These are phyloP conservation scores for Heracleum sosnowskyi DNA, from an alignment of 129 eudicot genomes.

Conservation along the genomic window DNA sequence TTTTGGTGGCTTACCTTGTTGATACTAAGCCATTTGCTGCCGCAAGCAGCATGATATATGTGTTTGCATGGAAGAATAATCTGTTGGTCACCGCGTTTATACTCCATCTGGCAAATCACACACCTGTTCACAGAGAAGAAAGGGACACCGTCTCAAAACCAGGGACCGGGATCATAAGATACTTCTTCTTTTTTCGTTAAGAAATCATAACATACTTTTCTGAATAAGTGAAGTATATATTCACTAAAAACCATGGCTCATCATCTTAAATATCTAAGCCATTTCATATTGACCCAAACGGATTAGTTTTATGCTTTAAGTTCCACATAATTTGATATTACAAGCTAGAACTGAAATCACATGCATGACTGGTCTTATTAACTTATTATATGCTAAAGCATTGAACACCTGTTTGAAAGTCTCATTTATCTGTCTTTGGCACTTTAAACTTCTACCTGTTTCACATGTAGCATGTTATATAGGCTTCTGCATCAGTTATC, in stretches of 20 bases:
- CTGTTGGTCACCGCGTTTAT: constrained; percentile 71
- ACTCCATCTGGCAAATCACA: constrained; percentile 97
- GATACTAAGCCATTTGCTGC: constrained; percentile 85
- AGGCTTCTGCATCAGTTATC: background rate
- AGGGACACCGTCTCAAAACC: background rate
- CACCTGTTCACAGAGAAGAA: constrained; percentile 44
- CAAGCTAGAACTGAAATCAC: background rate
- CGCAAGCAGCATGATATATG: constrained; percentile 70
- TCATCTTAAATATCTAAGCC: background rate
- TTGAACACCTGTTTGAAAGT: background rate
- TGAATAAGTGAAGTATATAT: background rate
- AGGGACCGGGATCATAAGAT: background rate
- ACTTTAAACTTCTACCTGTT: background rate
- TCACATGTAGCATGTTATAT: background rate
- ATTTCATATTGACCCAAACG: background rate
- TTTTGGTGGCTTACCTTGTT: constrained; percentile 53
- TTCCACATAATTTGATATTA: background rate
- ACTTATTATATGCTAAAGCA: background rate
- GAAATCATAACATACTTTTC: background rate
- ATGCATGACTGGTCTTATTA: background rate
- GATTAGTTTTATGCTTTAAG: background rate
- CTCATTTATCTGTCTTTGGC: background rate
- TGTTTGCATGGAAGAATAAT: constrained; percentile 92
- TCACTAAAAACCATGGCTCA: background rate
- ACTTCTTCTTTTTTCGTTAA: background rate